phyloP scores from a whole-genome alignment of 2,329 filamentous ascomycete species.

The Botrytis aclada region DNA sequence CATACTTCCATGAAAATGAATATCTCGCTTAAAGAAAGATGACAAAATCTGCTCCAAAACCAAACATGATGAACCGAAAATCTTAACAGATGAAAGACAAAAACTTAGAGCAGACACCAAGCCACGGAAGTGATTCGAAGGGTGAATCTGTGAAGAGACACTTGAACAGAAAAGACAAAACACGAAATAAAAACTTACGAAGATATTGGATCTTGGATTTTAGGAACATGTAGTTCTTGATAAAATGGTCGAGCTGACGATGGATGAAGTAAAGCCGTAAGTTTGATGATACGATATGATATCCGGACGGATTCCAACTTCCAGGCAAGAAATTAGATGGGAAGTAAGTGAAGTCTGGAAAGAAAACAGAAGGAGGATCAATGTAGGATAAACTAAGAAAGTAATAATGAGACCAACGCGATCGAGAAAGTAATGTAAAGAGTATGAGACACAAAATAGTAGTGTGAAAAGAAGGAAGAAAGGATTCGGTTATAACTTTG shows the following conservation, averaged over 20 bases:
- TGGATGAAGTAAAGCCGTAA: neutral
- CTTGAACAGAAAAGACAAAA: neutral
- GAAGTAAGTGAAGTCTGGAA: neutral
- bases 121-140: neutral
- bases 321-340: neutral
- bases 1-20: neutral
- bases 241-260: neutral
- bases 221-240: neutral
- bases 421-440: neutral
- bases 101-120: neutral
- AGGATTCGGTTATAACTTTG: neutral
- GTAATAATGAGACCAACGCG: neutral
- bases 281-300: neutral
- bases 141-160: neutral
- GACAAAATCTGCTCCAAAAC: neutral
- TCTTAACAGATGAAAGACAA: neutral
- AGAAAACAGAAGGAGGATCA: neutral
- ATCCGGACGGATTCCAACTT: neutral
- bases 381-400: neutral
- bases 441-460: neutral
- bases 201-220: neutral
- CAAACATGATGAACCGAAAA: constrained; percentile 1
- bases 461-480: neutral
- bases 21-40: constrained; percentile 3
- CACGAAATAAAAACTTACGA: neutral